phyloP scores from a whole-genome alignment of 176 grass and related monocot genomes.

The Echinochloa phyllopogon region DNA sequence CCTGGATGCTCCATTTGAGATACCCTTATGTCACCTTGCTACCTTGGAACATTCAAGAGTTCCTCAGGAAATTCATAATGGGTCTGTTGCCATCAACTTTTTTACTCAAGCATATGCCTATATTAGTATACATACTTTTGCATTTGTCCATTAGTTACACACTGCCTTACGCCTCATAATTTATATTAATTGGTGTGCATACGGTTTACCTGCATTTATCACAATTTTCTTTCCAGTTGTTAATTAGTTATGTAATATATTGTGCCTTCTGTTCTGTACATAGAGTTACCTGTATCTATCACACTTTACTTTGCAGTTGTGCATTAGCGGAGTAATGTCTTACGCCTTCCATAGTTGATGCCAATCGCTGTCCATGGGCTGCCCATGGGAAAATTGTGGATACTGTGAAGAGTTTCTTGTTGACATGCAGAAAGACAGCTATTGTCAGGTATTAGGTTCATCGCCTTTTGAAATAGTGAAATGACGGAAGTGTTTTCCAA shows the following conservation, averaged over 20 bases:
- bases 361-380: neutral
- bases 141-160: neutral
- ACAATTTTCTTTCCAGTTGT: neutral
- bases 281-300: neutral
- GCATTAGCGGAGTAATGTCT: neutral
- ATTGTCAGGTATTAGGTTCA: neutral
- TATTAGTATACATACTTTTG: neutral
- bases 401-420: constrained; percentile 12
- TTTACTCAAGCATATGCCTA: neutral
- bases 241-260: neutral
- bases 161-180: neutral
- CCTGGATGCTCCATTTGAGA: neutral
- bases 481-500: neutral
- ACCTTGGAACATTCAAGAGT: constrained; percentile 1
- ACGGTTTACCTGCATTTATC: neutral
- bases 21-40: neutral
- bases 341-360: neutral
- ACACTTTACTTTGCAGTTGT: neutral
- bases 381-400: neutral
- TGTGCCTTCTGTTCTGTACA: neutral
- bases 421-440: neutral
- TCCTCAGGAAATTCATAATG: neutral
- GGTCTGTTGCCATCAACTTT: neutral
- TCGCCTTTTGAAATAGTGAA: neutral
- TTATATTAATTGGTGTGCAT: neutral